Base-by-base conservation (phyloP, 2,329 filamentous ascomycete genomes). In the Nannizzia gypsea region DNA sequence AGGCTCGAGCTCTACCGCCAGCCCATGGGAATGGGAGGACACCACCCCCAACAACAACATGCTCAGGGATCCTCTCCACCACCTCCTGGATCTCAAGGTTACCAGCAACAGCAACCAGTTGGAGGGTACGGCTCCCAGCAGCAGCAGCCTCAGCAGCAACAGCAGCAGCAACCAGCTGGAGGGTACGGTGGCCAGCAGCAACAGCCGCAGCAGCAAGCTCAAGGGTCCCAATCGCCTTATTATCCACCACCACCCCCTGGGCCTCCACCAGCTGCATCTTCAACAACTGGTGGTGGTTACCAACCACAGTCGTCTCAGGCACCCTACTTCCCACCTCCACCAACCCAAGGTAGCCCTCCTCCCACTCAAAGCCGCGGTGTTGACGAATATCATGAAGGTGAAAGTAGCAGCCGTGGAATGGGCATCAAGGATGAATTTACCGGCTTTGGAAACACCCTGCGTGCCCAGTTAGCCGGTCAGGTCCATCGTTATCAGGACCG, bases 401-500 rank as follows among this genome's bases (percentile, higher is more conserved):
- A 69, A 58, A 26, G 17, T 8, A 62, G 64, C 6, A 69, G 71
- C 11, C 70, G 72, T 62, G 71, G 70, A 3, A 60, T 68, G 34
- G 69, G 73, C 6, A 67, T 77, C 59, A 69, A 68, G 20, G 67
- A 72, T 13, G 72, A 77, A 36, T 60, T 77, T 52, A 69, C 67
- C 8, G 67, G 70, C 15, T 72, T 75, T 58, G 69, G 73, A 15
- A 72, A 71, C 59, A 65, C 66, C 11, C 67, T 77, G 38, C 73
- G 74, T 46, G 69, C 70, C 20, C 71, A 74, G 59, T 63, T 77
- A 13, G 73, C 72, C 0, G 72, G 72, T 15, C 75, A 76, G 60
- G 72, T 77, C 9, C 74, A 76, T 60, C 74, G 74, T 26, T 75
- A 77, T 61, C 74, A 76, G 60, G 74, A 76, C 63, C 68, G 68